A percentile compares a stretch with the other conserved stretches of the same genome.
phyloP scores from a whole-genome alignment of 2,329 filamentous ascomycete species.

The Exophiala mesophila region DNA sequence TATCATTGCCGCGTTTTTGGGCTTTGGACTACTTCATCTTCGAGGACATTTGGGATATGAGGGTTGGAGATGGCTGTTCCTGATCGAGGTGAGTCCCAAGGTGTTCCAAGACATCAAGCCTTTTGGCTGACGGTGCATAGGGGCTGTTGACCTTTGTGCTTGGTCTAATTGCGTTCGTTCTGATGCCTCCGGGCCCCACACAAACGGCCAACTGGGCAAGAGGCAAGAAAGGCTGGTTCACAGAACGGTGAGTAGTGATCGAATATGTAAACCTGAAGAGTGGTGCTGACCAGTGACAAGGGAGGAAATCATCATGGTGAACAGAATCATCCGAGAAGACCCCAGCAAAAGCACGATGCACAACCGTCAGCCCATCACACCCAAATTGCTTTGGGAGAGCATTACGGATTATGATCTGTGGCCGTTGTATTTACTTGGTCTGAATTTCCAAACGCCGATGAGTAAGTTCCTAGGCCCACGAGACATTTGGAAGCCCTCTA shows the following conservation, averaged over 20 bases:
- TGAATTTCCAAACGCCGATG: conserved; percentile 16
- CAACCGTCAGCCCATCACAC: conserved; percentile 32
- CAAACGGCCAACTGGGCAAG: conserved; percentile 53
- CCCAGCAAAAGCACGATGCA: conserved; percentile 34
- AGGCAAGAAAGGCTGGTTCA: conserved; percentile 56
- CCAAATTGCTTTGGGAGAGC: conserved; percentile 29
- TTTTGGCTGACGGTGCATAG: conserved; percentile 20
- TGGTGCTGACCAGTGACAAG: conserved; percentile 26
- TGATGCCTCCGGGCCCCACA: conserved; percentile 35
- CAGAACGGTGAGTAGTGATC: conserved; percentile 41
- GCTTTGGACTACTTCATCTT: conserved; percentile 36
- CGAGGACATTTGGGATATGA: conserved; percentile 36
- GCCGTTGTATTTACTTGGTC: conserved; percentile 34
- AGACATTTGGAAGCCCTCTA: not conserved
- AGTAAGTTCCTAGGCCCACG: conserved; percentile 21
- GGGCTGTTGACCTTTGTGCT: conserved; percentile 40
- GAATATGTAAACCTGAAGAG: too few species aligned
- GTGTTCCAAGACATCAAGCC: not conserved
- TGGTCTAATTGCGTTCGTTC: conserved; percentile 39
- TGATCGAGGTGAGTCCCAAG: conserved; percentile 6
- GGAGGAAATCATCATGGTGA: conserved; percentile 60
- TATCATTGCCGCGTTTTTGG: conserved; percentile 33
- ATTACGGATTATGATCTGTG: conserved; percentile 35
- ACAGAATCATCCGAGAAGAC: conserved; percentile 49
- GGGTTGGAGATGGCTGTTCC: conserved; percentile 38